Evolutionary conservation across 2,329 filamentous ascomycete species (phyloP).

Genomic region (Amesomyces nigricolor): DNA sequence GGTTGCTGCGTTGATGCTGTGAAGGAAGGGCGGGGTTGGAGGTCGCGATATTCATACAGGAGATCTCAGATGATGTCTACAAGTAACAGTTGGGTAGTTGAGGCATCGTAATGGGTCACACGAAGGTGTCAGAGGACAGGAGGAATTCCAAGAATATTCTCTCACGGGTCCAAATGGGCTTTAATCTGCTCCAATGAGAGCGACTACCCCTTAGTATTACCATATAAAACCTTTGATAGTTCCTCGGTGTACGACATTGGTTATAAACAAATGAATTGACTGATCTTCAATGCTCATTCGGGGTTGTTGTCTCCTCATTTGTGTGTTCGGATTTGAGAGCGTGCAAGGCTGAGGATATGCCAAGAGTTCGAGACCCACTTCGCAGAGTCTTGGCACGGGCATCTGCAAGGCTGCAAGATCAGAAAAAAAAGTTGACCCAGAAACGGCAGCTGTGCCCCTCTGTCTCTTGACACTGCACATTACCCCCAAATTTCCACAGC

Average conservation of each 20-base stretch:
- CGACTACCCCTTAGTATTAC: no score
- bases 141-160: neutral
- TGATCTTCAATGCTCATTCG: no score
- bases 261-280: no score
- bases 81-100: no score
- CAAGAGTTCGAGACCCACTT: neutral
- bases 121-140: neutral
- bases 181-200: no score
- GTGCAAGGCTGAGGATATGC: constrained; percentile 6
- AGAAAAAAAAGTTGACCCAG: constrained; percentile 21
- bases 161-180: neutral
- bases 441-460: constrained; percentile 8
- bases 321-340: neutral
- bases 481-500: neutral
- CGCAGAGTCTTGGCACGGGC: constrained; percentile 3
- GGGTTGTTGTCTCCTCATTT: no score
- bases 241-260: no score
- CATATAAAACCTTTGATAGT: no score
- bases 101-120: no score
- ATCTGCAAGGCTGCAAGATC: constrained; percentile 23
- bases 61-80: no score
- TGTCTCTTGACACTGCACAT: neutral
- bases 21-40: constrained; percentile 1
- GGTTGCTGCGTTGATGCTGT: constrained; percentile 30
- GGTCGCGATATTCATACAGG: neutral